Evolutionary conservation across 345 rosid genomes (phyloP), one percentile per base, ranked within the genome.

Genomic region (Nephelium lappaceum): DNA sequence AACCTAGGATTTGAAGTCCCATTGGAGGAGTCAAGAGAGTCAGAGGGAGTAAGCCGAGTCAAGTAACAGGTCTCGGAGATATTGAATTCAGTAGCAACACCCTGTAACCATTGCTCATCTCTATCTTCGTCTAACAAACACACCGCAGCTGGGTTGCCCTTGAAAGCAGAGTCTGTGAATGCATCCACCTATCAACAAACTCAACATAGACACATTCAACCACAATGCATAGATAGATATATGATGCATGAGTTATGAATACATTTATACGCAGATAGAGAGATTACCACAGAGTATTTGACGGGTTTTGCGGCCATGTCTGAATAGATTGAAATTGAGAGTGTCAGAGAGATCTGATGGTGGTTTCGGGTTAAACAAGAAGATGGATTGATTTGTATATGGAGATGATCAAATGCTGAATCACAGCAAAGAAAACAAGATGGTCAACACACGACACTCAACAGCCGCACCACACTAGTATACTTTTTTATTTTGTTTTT

Each of bases 91-190:
- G 81, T 42, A 14, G 91, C 92, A 42, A 90, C 81, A 1, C 86
- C 77, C 76, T 91, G 95, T 72, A 95, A 42, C 97, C 97, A 95
- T 14, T 78, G 67, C 16, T 95, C 93, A 69, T 91, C 90, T 82
- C 81, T 85, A 7, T 86, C 93, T 36, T 90, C 91, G 16, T 87
- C 91, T 75, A 94, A 74, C 77, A 93, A 81, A 69, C 97, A 94
- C 12, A 94, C 97, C 6, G 95, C 93, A 0, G 96, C 96, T 12
- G 96, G 98, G 78, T 91, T 94, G 5, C 98, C 96, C 84, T 86
- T 87, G 87, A 93, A 95, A 5, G 96, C 84, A 1, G 90, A 76
- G 15, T 88, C 95, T 0, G 93, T 83, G 85, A 91, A 92, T 0
- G 94, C 91, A 58, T 94, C 94, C 67, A 89, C 98, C 93, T 84